phyloP scores from a whole-genome alignment of 495 filamentous ascomycete genomes.

The Beverwykella pulmonaria region DNA sequence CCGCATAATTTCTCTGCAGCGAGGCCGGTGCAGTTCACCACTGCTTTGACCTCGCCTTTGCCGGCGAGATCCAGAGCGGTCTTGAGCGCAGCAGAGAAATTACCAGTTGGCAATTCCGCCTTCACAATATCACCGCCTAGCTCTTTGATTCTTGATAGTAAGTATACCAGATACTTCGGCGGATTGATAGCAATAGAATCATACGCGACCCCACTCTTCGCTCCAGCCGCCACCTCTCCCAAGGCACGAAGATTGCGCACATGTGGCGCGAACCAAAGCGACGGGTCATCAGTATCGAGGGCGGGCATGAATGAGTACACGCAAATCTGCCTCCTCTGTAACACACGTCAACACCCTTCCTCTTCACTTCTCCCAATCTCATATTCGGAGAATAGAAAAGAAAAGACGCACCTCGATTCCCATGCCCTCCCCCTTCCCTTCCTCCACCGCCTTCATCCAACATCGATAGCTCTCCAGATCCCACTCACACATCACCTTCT shows the following conservation, averaged over 20 bases:
- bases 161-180: slow-evolving; percentile 10
- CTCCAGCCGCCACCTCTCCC: background rate
- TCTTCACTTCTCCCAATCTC: background rate
- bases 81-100: slow-evolving; percentile 48
- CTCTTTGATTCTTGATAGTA: slow-evolving; percentile 1
- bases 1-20: slow-evolving; percentile 72
- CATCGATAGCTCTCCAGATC: slow-evolving; percentile 5
- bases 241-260: slow-evolving; percentile 10
- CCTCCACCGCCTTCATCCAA: slow-evolving; percentile 4
- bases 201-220: background rate
- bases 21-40: slow-evolving; percentile 89
- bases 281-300: background rate
- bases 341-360: background rate
- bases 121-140: slow-evolving; percentile 12
- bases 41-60: slow-evolving; percentile 60
- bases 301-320: background rate
- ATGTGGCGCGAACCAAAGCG: slow-evolving; percentile 22
- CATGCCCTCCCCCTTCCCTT: background rate
- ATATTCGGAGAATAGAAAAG: background rate
- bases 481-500: slow-evolving; percentile 16
- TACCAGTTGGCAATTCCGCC: slow-evolving; percentile 4
- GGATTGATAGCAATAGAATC: slow-evolving; percentile 22
- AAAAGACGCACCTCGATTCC: slow-evolving; percentile 7
- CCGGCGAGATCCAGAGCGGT: slow-evolving; percentile 73
- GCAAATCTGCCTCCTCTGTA: background rate